Conservation (phyloP, 805 yeast species). For the Wickerhamiella azyma region DNA sequence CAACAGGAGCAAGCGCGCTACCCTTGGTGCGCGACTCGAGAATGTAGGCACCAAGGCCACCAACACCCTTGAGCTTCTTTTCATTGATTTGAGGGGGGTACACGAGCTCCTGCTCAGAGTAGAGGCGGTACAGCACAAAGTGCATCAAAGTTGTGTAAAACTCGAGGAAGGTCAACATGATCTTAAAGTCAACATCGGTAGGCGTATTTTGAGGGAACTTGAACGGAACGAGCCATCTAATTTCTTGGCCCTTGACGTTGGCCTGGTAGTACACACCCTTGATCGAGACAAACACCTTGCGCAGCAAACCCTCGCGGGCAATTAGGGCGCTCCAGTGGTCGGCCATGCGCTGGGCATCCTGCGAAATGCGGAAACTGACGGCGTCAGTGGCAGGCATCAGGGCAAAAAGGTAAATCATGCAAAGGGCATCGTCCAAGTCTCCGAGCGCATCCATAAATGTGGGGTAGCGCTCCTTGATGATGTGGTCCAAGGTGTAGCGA, state of each 20-base stretch:
- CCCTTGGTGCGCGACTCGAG: conserved; percentile 34
- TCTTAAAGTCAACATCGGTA: conserved; percentile 83
- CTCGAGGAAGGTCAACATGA: conserved; percentile 93
- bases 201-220: conserved; percentile 95
- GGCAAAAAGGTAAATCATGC: conserved; percentile 87
- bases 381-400: conserved; percentile 88
- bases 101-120: conserved; percentile 69
- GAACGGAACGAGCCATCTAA: conserved; percentile 94
- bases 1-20: conserved; percentile 21
- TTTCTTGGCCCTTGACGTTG: conserved; percentile 74
- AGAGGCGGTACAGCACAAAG: conserved; percentile 73
- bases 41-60: conserved; percentile 76
- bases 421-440: conserved; percentile 88
- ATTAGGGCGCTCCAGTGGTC: conserved; percentile 94
- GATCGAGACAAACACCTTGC: conserved; percentile 87
- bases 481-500: conserved; percentile 71
- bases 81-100: conserved; percentile 82
- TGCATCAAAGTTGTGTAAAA: conserved; percentile 86
- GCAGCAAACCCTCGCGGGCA: conserved; percentile 66
- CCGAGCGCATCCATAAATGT: conserved; percentile 82
- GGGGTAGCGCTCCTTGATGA: conserved; percentile 92
- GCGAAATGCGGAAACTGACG: conserved; percentile 67
- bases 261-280: conserved; percentile 97
- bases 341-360: conserved; percentile 73
- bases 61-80: conserved; percentile 65